Evolutionary conservation across 176 grass and related monocot genomes (phyloP).

Genomic region (Cenchrus fungigraminus): DNA sequence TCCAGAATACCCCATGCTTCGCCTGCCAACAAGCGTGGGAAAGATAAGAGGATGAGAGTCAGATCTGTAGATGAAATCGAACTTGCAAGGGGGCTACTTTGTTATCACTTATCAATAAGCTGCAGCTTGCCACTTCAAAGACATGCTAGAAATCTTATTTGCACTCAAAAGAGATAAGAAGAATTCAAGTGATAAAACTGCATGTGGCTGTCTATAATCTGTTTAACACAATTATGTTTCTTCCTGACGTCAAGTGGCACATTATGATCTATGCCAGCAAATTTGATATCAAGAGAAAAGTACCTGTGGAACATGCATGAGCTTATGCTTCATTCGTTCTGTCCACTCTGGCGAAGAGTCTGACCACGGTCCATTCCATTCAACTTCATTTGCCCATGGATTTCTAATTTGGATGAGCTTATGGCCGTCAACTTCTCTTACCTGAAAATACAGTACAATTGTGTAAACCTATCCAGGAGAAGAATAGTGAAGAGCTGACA

Average conservation of each 20-base stretch:
- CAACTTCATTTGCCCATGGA: slow-evolving; percentile 99
- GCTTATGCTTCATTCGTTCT: slow-evolving; percentile 98
- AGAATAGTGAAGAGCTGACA: slow-evolving; percentile 5
- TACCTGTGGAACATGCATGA: slow-evolving; percentile 97
- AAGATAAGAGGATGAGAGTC: neutral
- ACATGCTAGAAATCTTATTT: neutral
- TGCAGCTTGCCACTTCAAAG: neutral
- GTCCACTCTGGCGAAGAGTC: slow-evolving; percentile 93
- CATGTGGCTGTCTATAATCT: neutral
- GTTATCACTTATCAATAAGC: slow-evolving; percentile 25
- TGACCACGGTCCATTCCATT: slow-evolving; percentile 99
- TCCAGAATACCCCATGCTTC: slow-evolving; percentile 99
- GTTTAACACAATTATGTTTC: neutral
- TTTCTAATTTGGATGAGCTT: slow-evolving; percentile 99
- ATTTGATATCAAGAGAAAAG: slow-evolving; percentile 25
- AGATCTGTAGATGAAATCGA: slow-evolving; percentile 28
- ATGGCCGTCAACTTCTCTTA: slow-evolving; percentile 97
- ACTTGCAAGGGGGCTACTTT: neutral
- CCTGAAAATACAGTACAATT: slow-evolving; percentile 59
- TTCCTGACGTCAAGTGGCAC: neutral
- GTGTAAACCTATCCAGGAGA: slow-evolving; percentile 7
- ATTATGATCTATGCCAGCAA: slow-evolving; percentile 15
- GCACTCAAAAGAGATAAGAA: neutral
- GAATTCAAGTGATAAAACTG: neutral
- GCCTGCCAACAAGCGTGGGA: slow-evolving; percentile 55